Conservation (phyloP, 2,329 filamentous ascomycete genomes). For the Diaporthe sp. region DNA sequence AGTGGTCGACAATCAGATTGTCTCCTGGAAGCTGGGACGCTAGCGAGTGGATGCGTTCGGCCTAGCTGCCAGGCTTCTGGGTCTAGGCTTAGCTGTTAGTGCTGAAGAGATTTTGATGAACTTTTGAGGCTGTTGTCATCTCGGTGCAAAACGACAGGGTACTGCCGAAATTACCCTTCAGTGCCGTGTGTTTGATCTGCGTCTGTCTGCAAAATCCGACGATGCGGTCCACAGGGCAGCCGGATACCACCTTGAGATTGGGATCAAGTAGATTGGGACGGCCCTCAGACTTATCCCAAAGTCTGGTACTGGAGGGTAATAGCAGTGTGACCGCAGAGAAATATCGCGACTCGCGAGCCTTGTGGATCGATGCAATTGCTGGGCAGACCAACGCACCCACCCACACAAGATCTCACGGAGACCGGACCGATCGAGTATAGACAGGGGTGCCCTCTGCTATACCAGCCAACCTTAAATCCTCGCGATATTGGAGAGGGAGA, state of each 20-base stretch:
- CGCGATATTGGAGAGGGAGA: slow-evolving; percentile 2
- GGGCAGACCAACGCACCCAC: neutral
- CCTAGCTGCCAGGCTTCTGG: neutral
- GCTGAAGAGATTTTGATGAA: slow-evolving; percentile 16
- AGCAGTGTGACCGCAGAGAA: neutral
- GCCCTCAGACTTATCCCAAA: neutral
- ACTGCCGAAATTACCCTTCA: slow-evolving; percentile 2
- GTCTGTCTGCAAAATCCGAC: neutral
- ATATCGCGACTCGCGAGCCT: neutral
- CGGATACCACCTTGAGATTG: neutral
- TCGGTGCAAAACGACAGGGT: neutral
- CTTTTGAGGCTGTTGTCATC: neutral
- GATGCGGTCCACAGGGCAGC: neutral
- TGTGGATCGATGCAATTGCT: neutral
- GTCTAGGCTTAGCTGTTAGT: neutral
- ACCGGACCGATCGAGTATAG: slow-evolving; percentile 28
- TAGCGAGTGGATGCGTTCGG: neutral
- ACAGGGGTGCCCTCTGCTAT: slow-evolving; percentile 13
- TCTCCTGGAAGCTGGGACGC: neutral
- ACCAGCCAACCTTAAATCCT: slow-evolving; percentile 20
- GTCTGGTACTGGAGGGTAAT: neutral
- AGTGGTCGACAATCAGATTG: slow-evolving; percentile 15
- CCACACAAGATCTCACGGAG: slow-evolving; percentile 26
- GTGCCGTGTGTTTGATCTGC: slow-evolving; percentile 15
- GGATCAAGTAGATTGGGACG: neutral